A percentile compares a stretch with the other conserved stretches of the same genome.
phyloP scores from a whole-genome alignment of 345 rosid species.

The Sisymbrium altissimum region DNA sequence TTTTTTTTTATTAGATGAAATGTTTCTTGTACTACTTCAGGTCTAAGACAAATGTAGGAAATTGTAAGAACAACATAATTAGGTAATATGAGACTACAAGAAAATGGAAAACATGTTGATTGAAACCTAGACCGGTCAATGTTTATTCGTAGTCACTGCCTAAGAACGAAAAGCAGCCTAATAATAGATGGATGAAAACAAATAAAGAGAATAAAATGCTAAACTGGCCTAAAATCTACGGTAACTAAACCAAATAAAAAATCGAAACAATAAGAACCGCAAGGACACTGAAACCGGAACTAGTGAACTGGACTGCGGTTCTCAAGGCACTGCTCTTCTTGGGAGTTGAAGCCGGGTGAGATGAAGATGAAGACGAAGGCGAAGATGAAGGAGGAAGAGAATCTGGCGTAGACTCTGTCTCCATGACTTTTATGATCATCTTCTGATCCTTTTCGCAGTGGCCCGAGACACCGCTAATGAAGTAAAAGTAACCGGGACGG shows the following conservation, averaged over 20 bases:
- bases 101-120: constrained; percentile 6
- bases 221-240: background rate
- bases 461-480: constrained; percentile 57
- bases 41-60: too few relatives aligned
- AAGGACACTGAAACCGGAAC: constrained; percentile 13
- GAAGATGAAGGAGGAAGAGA: constrained; percentile 29
- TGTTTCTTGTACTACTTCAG: constrained; percentile 18
- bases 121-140: too few relatives aligned
- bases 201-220: background rate
- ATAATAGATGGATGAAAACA: background rate
- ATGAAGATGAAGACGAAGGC: background rate
- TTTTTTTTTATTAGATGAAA: background rate
- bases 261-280: constrained; percentile 11
- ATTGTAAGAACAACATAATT: too few relatives aligned
- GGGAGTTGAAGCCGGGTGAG: constrained; percentile 18
- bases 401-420: constrained; percentile 24
- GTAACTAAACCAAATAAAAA: constrained; percentile 20
- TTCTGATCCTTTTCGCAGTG: constrained; percentile 63
- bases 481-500: constrained; percentile 54
- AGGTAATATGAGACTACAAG: background rate
- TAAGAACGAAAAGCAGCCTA: constrained; percentile 8
- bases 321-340: constrained; percentile 29
- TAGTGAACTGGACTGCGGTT: background rate
- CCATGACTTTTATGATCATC: constrained; percentile 71
- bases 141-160: background rate